Base-by-base conservation (phyloP, 169 alveolate species). In the Plasmodium reichenowi region DNA sequence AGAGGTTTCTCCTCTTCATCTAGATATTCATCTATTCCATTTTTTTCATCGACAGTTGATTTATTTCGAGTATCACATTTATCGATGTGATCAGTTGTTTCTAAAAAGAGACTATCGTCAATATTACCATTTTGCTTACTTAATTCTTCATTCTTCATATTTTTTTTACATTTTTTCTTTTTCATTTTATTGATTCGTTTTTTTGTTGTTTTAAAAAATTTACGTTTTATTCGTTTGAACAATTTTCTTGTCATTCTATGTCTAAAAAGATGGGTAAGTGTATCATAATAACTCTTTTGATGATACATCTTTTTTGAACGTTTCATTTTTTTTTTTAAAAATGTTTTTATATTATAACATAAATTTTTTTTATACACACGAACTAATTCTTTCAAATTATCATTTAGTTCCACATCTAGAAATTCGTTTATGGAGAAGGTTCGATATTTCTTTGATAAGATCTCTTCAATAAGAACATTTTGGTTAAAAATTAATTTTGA, bases 401-500 rank as follows among this genome's bases (percentile, higher is more conserved):
- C 74, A 43, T 67, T 83, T 22, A 83, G 22, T 15, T 83, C 68
- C 3, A 83, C 85, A 83, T 70, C 71, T n/a, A 71, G 38, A 70
- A 83, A 83, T 83, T 83, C 91, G 38, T 83, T 67, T 43, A 83
- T 70, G 38, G 91, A 70, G 17, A 43, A 71, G 0, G 91, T 70
- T 47, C 85, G 54, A 62, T 70, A 83, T 48, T 73, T 59, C 22
- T 71, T 83, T 4, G 91, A 70, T 22, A 83, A 26, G n/a, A 83
- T 83, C 17, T 83, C 54, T 59, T 83, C 91, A 1, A 83, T 70
- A 17, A 83, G 56, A 6, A 38, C n/a, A 29, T 68, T 83, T 12
- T 83, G 91, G 29, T 70, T 26, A 17, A 17, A n/a, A 52, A 38
- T 72, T 47, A 56, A 56, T 70, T 56, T 71, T 20, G 22, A 12